Conservation (phyloP, 345 rosid species). For the Cardamine resedifolia region DNA sequence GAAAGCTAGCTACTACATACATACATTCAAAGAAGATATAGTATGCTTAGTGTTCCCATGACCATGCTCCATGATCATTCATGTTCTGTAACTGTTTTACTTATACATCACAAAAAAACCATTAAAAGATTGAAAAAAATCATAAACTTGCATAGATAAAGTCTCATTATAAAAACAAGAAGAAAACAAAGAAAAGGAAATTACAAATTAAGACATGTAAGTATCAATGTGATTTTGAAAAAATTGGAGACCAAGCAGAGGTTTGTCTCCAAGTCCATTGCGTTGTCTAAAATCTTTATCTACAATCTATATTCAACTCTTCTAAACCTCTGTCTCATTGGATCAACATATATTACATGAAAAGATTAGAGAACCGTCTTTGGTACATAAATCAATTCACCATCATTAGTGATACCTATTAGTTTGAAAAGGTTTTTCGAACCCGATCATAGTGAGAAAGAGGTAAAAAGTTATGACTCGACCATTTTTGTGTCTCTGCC, state of each 20-base stretch:
- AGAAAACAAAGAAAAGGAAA: neutral
- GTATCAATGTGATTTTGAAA: conserved; percentile 10
- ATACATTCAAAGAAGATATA: too few relatives aligned
- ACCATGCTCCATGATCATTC: too few relatives aligned
- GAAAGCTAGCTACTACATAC: too few relatives aligned
- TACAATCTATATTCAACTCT: neutral
- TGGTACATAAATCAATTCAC: conserved; percentile 15
- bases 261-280: neutral
- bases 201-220: neutral
- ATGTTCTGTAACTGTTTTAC: too few relatives aligned
- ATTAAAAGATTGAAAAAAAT: neutral
- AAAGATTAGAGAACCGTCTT: neutral
- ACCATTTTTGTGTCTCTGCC: conserved; percentile 3
- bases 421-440: neutral
- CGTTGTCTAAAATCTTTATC: neutral
- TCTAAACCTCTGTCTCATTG: neutral
- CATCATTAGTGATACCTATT: neutral
- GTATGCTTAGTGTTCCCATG: too few relatives aligned
- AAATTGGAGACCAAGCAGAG: too few relatives aligned
- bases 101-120: neutral
- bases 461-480: neutral
- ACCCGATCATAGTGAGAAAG: conserved; percentile 1
- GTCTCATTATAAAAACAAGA: neutral
- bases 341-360: conserved; percentile 13
- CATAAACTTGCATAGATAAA: neutral